Base-by-base conservation (phyloP, 2,329 filamentous ascomycete species). In the Massarina eburnea region DNA sequence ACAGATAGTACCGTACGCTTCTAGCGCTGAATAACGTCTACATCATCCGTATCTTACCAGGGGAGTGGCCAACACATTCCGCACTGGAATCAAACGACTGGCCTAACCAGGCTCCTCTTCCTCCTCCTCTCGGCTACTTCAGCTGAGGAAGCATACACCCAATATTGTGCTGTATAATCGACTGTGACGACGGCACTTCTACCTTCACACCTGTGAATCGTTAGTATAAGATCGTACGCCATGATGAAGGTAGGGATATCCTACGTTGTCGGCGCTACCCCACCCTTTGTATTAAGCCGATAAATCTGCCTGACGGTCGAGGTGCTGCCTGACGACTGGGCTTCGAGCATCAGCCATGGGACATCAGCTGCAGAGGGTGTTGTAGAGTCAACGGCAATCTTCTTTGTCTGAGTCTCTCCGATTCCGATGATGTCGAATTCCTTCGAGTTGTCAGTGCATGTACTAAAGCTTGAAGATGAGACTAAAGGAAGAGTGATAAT, bases 151-250 rank as follows among this genome's bases (percentile, higher is more conserved):
- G 52, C 70, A 48, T 71, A 81, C 39, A 78, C 83, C 86, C 80
- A 85, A 56, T 89, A 96, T 79, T 92, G 82, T 32, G 91, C 84
- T 35, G 88, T 77, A 71, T 97, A 96, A 60, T 89, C 77, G n/a
- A 96, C 82, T 51, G 86, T 76, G 54, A 96, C 49, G 0, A 56
- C 64, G 4, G 55, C 48, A 1, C 71, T 64, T 44, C 67, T 62
- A 7, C 78, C 76, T 0, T 77, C 71, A 67, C 92, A 96, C 0
- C 81, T 87, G 4, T 78, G 27, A 4, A 14, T 14, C 12, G 27
- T 30, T 14, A 30, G 27, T 30, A 4, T 30, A 14, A 30, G 27
- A 6, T 30, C 27, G 4, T 30, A 14, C 27, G 24, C 24, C 10
- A 10, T 26, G 6, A 7, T 26, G 7, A 10, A 26, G 12, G 27